Base-by-base conservation (phyloP, 208 protist species). In the Endotrypanum monterogeii region DNA sequence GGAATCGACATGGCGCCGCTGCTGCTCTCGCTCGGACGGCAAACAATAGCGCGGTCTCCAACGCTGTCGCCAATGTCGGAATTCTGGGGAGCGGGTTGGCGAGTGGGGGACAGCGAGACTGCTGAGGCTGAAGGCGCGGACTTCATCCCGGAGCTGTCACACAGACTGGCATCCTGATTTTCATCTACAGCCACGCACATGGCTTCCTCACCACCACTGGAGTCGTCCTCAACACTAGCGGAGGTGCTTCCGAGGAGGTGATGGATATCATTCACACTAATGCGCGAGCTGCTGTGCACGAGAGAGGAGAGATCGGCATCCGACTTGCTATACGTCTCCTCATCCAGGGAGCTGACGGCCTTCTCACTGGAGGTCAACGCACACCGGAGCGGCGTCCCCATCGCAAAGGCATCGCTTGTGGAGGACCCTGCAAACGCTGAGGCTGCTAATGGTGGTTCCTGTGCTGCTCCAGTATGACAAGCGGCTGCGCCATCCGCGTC, bases 191-290 rank as follows among this genome's bases (percentile, higher is more conserved):
- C 8, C 5, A 28, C 50, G 66, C 66, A 44, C 16, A 70, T 54
- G 20, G 46, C 30, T 14, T 70, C 52, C 11, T 61, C 68, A 44
- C 54, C 57, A 8, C 32, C 41, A 20, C 60, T 83, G 57, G 51
- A 62, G n/a, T 68, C 71, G 48, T 56, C 68, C 37, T 32, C 68
- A 1, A 62, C 23, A 57, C 66, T 75, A 65, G 84, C 78, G 54
- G 73, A 65, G 32, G 37, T 20, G 66, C 58, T 54, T 66, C 72
- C 76, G 60, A 73, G 51, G 25, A 94, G 81, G 20, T 76, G 81
- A 1, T 81, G 63, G 67, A 94, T 89, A 65, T 78, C 74, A 18
- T 66, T 79, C 9, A 92, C 83, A 67, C 83, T 93, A 54, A 93
- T 93, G 55, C 82, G 54, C 9, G 87, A 89, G 50, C 65, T 30